Conservation (phyloP, 2,329 filamentous ascomycete genomes). For the Scedosporium minutisporum region DNA sequence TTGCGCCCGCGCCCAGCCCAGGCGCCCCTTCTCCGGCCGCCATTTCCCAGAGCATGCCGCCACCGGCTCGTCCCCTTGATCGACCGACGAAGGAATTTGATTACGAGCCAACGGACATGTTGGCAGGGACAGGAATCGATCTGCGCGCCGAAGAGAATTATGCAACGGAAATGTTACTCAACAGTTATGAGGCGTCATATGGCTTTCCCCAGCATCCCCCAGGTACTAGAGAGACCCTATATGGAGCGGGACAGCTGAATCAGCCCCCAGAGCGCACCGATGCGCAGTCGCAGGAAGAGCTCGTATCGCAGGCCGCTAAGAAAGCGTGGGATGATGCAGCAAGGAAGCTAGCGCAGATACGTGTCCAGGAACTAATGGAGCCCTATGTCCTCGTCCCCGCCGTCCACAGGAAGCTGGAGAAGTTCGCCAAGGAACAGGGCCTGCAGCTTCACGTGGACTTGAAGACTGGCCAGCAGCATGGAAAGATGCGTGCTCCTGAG, state of each 20-base stretch:
- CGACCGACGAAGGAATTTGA: conserved; percentile 51
- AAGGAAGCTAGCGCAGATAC: conserved; percentile 46
- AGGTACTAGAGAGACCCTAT: conserved; percentile 47
- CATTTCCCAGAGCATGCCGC: conserved; percentile 35
- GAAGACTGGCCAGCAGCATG: conserved; percentile 36
- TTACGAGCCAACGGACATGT: conserved; percentile 73
- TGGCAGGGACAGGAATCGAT: conserved; percentile 79
- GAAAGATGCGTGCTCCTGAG: conserved; percentile 37
- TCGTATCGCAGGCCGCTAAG: conserved; percentile 55
- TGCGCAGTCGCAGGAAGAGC: conserved; percentile 49
- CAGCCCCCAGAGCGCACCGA: conserved; percentile 43
- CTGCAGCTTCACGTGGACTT: conserved; percentile 45
- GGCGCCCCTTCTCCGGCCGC: conserved; percentile 3
- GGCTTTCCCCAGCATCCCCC: conserved; percentile 40
- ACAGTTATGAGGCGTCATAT: conserved; percentile 34
- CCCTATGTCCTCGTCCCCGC: conserved; percentile 62
- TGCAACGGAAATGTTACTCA: conserved; percentile 53
- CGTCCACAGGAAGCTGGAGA: conserved; percentile 47
- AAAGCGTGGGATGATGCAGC: conserved; percentile 58
- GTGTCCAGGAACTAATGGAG: conserved; percentile 61
- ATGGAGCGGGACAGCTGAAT: conserved; percentile 56
- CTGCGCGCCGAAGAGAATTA: conserved; percentile 78
- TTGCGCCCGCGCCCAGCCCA: conserved; percentile 8
- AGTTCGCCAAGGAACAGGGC: conserved; percentile 48
- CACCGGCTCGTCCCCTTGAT: conserved; percentile 52